Conservation (phyloP, 2,329 filamentous ascomycete genomes). For the Neonectria ditissima region DNA sequence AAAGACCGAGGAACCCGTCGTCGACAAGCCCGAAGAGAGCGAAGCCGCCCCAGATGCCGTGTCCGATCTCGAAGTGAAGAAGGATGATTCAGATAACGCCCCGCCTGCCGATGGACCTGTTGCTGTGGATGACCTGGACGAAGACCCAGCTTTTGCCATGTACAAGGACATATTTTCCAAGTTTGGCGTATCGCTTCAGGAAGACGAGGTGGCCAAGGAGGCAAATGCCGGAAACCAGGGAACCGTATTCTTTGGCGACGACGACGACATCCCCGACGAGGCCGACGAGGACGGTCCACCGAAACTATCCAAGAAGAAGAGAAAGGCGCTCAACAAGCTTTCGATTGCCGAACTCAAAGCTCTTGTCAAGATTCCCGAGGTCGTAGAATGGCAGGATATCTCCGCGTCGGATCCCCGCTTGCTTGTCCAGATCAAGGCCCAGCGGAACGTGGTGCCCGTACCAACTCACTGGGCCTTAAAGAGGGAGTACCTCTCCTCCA, state of each 20-base stretch:
- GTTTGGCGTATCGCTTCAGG: conserved; percentile 76
- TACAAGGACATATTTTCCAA: conserved; percentile 86
- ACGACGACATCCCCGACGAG: conserved; percentile 87
- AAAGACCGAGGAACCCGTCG: conserved; percentile 34
- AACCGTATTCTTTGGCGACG: conserved; percentile 84
- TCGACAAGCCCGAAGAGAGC: conserved; percentile 41
- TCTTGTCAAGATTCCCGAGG: conserved; percentile 88
- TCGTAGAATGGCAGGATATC: conserved; percentile 97
- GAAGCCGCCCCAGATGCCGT: conserved; percentile 51
- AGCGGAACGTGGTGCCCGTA: conserved; percentile 95
- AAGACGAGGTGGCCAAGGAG: conserved; percentile 73
- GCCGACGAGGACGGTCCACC: conserved; percentile 76
- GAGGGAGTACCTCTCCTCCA: conserved; percentile 96
- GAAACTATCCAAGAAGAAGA: conserved; percentile 93
- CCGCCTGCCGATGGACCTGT: conserved; percentile 62
- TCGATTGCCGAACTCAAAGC: conserved; percentile 97
- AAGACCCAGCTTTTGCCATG: conserved; percentile 83
- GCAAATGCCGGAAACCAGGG: conserved; percentile 80
- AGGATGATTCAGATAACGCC: conserved; percentile 48
- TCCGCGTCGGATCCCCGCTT: conserved; percentile 90
- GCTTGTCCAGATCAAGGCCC: conserved; percentile 93
- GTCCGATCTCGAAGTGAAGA: conserved; percentile 57
- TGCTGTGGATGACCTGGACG: conserved; percentile 70
- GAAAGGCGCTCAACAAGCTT: conserved; percentile 90
- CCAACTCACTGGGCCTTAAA: conserved; percentile 96